These are phyloP conservation scores for Phytophthora sp. DNA, from an alignment of 352 stramenopile genomes.

Conservation along the genomic window DNA sequence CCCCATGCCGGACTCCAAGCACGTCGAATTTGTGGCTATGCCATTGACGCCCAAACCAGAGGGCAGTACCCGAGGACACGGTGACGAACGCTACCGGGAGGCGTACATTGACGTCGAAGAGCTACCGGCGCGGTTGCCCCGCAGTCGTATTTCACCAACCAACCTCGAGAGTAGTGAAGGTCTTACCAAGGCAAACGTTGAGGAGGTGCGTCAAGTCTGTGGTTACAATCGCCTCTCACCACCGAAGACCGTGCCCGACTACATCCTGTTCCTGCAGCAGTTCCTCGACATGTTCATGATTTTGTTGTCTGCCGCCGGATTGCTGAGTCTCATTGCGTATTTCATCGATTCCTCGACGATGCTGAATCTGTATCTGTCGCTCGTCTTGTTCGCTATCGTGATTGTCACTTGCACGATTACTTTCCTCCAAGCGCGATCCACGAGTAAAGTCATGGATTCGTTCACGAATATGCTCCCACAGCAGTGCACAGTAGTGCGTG, in stretches of 20 bases:
- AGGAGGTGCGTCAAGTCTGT: slow-evolving; percentile 23
- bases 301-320: slow-evolving; percentile 35
- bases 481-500: slow-evolving; percentile 50
- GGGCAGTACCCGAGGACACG: not conserved
- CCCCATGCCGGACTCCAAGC: not conserved
- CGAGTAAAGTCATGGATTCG: slow-evolving; percentile 55
- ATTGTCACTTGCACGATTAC: slow-evolving; percentile 46
- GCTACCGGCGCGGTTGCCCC: slow-evolving; percentile 16
- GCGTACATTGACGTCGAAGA: slow-evolving; percentile 43
- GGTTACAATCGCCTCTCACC: slow-evolving; percentile 49
- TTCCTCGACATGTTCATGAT: slow-evolving; percentile 60
- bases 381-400: slow-evolving; percentile 52
- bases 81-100: slow-evolving; percentile 42
- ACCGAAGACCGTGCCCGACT: slow-evolving; percentile 37
- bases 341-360: slow-evolving; percentile 44
- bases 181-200: slow-evolving; percentile 15
- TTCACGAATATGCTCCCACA: slow-evolving; percentile 58
- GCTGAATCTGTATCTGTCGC: slow-evolving; percentile 48
- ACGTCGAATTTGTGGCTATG: slow-evolving; percentile 20
- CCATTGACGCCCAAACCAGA: slow-evolving; percentile 10
- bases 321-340: slow-evolving; percentile 43
- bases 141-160: slow-evolving; percentile 26
- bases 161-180: slow-evolving; percentile 44
- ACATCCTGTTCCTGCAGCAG: slow-evolving; percentile 49
- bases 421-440: slow-evolving; percentile 46